Evolutionary conservation across 805 yeast species (phyloP).

Genomic region (Zygosaccharomyces rouxii): DNA sequence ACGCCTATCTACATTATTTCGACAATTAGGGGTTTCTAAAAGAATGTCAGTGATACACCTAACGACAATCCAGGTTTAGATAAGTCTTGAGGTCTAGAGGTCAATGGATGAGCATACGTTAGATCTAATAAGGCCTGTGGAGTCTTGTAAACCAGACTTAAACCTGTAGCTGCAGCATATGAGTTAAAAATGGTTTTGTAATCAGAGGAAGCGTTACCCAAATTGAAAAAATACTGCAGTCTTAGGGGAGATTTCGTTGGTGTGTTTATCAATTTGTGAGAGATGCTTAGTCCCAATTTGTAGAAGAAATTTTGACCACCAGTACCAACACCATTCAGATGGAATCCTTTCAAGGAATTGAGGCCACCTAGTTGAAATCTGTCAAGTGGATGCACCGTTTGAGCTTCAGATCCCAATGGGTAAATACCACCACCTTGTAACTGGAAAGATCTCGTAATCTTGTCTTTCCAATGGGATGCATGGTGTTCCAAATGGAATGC

Average conservation of each 20-base stretch:
- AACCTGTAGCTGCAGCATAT: conserved; percentile 43
- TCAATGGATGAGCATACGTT: conserved; percentile 51
- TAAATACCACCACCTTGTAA: conserved; percentile 50
- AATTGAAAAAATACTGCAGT: conserved; percentile 55
- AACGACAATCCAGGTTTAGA: conserved; percentile 54
- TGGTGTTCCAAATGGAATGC: conserved; percentile 26
- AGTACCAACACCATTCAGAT: conserved; percentile 54
- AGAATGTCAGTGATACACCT: conserved; percentile 47
- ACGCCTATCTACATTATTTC: neutral
- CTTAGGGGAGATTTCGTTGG: conserved; percentile 45
- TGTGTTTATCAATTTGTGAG: conserved; percentile 51
- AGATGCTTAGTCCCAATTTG: conserved; percentile 48
- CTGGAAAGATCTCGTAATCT: conserved; percentile 45
- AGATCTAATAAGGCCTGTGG: conserved; percentile 53
- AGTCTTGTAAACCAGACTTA: conserved; percentile 51
- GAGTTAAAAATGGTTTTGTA: conserved; percentile 18
- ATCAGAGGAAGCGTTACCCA: conserved; percentile 44
- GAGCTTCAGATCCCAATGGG: conserved; percentile 26
- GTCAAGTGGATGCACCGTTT: conserved; percentile 58
- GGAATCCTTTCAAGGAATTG: conserved; percentile 58
- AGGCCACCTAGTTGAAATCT: conserved; percentile 71
- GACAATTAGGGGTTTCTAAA: conserved; percentile 23
- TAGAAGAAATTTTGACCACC: conserved; percentile 55
- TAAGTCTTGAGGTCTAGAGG: conserved; percentile 41
- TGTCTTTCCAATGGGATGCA: conserved; percentile 42